Conservation (phyloP, 805 yeast species). For the Yamadazyma laniorum region DNA sequence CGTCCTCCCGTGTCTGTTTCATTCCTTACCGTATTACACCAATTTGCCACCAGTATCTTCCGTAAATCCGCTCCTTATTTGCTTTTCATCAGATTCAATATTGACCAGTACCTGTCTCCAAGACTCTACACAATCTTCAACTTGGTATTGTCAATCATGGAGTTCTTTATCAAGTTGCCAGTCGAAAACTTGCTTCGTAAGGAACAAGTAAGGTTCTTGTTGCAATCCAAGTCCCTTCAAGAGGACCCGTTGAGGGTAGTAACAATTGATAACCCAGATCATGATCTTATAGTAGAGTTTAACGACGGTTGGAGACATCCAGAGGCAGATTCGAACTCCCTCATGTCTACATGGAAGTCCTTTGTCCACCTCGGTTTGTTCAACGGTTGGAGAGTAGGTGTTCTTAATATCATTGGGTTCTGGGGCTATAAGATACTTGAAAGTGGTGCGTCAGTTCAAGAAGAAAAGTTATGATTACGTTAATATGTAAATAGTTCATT, state of each 20-base stretch:
- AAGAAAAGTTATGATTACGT: slow-evolving; percentile 25
- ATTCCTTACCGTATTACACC: slow-evolving; percentile 55
- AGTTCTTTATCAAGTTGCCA: slow-evolving; percentile 76
- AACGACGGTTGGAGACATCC: slow-evolving; percentile 46
- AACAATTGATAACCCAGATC: slow-evolving; percentile 44
- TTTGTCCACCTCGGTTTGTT: slow-evolving; percentile 42
- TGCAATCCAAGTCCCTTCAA: slow-evolving; percentile 35
- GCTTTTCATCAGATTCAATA: slow-evolving; percentile 55
- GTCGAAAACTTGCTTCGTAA: slow-evolving; percentile 82
- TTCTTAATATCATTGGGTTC: slow-evolving; percentile 73
- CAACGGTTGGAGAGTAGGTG: slow-evolving; percentile 91
- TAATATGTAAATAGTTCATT: slow-evolving; percentile 2
- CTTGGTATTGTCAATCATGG: slow-evolving; percentile 60
- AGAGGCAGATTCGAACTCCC: slow-evolving; percentile 8
- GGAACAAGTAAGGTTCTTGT: slow-evolving; percentile 70
- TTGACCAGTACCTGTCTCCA: slow-evolving; percentile 67
- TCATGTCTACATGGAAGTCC: slow-evolving; percentile 38
- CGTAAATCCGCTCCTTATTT: slow-evolving; percentile 65
- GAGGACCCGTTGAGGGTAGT: slow-evolving; percentile 37
- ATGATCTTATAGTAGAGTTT: slow-evolving; percentile 56
- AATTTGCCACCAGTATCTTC: slow-evolving; percentile 59
- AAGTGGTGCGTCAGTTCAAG: slow-evolving; percentile 40
- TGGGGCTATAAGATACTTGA: slow-evolving; percentile 71
- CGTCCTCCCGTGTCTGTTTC: slow-evolving; percentile 49
- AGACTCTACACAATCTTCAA: slow-evolving; percentile 55